Percentiles rank a stretch among this genome's conserved stretches.
These are phyloP conservation scores for Striga hermonthica DNA, from an alignment of 305 asterid species.

Conservation along the genomic window DNA sequence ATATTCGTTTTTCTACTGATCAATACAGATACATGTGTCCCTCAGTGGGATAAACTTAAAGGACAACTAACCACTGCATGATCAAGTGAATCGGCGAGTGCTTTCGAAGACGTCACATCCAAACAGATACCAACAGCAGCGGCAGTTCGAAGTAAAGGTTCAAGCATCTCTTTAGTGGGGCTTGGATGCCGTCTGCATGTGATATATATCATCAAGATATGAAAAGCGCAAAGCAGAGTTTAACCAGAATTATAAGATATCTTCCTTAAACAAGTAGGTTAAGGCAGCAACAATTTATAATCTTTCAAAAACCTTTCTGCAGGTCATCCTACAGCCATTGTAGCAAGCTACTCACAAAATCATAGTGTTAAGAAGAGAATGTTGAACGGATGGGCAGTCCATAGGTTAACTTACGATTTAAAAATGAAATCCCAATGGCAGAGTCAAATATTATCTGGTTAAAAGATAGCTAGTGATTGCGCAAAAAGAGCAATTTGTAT, in stretches of 20 bases:
- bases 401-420: constrained; percentile 14
- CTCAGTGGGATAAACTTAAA: constrained; percentile 23
- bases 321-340: neutral
- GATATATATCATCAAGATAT: constrained; percentile 28
- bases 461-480: constrained; percentile 20
- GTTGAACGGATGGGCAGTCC: constrained; percentile 24
- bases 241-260: constrained; percentile 27
- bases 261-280: constrained; percentile 15
- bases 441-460: constrained; percentile 19
- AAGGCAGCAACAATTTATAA: constrained; percentile 22
- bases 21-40: constrained; percentile 9
- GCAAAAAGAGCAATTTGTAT: constrained; percentile 15
- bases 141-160: constrained; percentile 89
- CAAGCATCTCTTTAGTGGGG: constrained; percentile 98
- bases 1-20: constrained; percentile 24
- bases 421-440: constrained; percentile 10
- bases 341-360: constrained; percentile 14
- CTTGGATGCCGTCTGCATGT: constrained; percentile 88
- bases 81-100: constrained; percentile 97
- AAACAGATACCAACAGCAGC: constrained; percentile 82
- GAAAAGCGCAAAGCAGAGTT: constrained; percentile 20
- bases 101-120: constrained; percentile 92
- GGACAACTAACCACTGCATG: constrained; percentile 68
- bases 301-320: constrained; percentile 3
- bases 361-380: constrained; percentile 24